These are phyloP conservation scores for Claviceps arundinis DNA, from an alignment of 2,329 filamentous ascomycete genomes.

Conservation along the genomic window DNA sequence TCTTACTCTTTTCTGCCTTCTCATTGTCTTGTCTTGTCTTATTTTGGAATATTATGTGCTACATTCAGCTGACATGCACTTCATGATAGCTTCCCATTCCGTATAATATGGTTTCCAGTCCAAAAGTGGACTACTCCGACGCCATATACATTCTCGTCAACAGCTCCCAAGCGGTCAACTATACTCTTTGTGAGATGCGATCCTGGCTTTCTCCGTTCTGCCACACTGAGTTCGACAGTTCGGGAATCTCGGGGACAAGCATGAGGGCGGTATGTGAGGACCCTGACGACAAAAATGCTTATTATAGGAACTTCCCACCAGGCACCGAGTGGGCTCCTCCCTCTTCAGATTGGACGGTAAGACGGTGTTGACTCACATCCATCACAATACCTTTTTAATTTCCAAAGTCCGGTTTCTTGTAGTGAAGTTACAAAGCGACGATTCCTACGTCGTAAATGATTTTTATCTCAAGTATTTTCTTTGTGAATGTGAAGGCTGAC, in stretches of 20 bases:
- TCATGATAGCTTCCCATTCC: conserved; percentile 35
- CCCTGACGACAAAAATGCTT: conserved; percentile 34
- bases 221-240: conserved; percentile 46
- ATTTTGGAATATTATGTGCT: background rate
- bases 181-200: conserved; percentile 54
- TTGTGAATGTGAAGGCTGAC: background rate
- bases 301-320: conserved; percentile 28
- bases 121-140: conserved; percentile 25
- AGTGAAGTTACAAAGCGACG: too few relatives aligned
- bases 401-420: background rate
- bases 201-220: conserved; percentile 52
- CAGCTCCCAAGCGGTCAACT: conserved; percentile 27
- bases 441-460: background rate
- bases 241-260: conserved; percentile 41
- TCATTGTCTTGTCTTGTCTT: background rate
- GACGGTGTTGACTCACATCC: background rate
- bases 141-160: conserved; percentile 56
- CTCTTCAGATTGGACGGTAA: conserved; percentile 35
- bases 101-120: conserved; percentile 55
- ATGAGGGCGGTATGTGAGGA: conserved; percentile 52
- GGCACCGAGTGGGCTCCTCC: conserved; percentile 20
- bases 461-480: background rate
- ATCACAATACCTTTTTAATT: background rate
- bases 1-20: background rate
- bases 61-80: background rate